Evolutionary conservation across 192 early-diverging fungal species (phyloP), one percentile per base, ranked within the genome.

Genomic region (Entrophospora sp.): DNA sequence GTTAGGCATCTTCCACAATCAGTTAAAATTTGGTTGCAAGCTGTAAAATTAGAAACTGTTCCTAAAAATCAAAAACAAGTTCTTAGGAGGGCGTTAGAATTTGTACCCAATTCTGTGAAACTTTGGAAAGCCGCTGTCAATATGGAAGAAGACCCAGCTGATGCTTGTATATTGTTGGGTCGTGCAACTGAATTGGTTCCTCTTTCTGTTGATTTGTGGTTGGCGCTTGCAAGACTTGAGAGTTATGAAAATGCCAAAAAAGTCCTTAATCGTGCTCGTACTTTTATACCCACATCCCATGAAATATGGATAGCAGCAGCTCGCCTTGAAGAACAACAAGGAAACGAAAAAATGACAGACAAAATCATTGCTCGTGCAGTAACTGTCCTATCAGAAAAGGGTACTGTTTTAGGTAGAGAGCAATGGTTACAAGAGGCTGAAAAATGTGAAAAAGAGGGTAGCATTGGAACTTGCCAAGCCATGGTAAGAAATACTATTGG

Each of bases 271-370:
- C 85, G 89, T 31, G 97, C 95, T 0, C 89, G 92, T 10, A 71
- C 76, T 27, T 80, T 82, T 4, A 86, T 93, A 35, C 93, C 94
- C 16, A 92, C 92, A 0, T 87, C 84, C 55, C 91, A 94, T 75
- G 97, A 97, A 51, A 82, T 99, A 44, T 99, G 94, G 93, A 87
- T 99, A 25, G 85, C 91, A 2, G 97, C 91, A 24, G 94, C 95
- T 16, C 82, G 88, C 61, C 81, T 99, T 9, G 90, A 94, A 69
- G 94, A 97, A 73, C 82, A 91, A 48, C 80, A 93, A 43, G 85
- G 79, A 5, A 85, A 89, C 55, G 66, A 68, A 5, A 77, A 80
- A 24, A 82, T 75, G 68, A 84, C 93, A 5, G 79, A 84, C 10
- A 85, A 63, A 18, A 81, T 97, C 34, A 84, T 96, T 32, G 69